Conservation (phyloP, 805 yeast genomes). For the Kuraishia capsulata region DNA sequence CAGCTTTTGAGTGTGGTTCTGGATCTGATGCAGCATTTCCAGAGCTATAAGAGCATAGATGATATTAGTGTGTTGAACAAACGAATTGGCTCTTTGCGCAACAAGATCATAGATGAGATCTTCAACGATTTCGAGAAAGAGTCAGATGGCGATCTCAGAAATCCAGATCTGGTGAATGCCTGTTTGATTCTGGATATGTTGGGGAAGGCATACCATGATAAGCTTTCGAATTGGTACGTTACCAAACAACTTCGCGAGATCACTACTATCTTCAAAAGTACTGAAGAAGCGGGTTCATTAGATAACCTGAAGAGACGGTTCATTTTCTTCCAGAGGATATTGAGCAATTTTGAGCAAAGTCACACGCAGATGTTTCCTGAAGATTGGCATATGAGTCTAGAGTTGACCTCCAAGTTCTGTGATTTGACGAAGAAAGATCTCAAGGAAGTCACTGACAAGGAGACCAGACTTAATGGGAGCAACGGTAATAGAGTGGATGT, state of each 20-base stretch:
- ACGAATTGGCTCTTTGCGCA: conserved; percentile 49
- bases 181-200: conserved; percentile 64
- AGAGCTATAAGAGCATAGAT: conserved; percentile 73
- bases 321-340: conserved; percentile 67
- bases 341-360: conserved; percentile 47
- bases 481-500: conserved; percentile 36
- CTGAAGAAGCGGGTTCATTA: conserved; percentile 91
- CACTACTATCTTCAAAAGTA: conserved; percentile 58
- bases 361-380: conserved; percentile 52
- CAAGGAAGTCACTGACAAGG: conserved; percentile 34
- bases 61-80: conserved; percentile 63
- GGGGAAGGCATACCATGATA: conserved; percentile 45
- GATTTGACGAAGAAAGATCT: conserved; percentile 63
- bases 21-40: conserved; percentile 65
- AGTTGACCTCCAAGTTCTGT: conserved; percentile 56
- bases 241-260: conserved; percentile 65
- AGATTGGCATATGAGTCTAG: conserved; percentile 61
- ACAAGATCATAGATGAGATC: conserved; percentile 56
- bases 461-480: conserved; percentile 21
- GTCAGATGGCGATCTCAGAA: conserved; percentile 22
- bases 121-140: conserved; percentile 62
- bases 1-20: conserved; percentile 61
- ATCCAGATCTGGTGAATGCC: conserved; percentile 42
- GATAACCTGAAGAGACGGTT: conserved; percentile 81
- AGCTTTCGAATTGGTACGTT: conserved; percentile 67